These are phyloP conservation scores for Viridothelium virens DNA, from an alignment of 495 filamentous ascomycete genomes.

Conservation along the genomic window DNA sequence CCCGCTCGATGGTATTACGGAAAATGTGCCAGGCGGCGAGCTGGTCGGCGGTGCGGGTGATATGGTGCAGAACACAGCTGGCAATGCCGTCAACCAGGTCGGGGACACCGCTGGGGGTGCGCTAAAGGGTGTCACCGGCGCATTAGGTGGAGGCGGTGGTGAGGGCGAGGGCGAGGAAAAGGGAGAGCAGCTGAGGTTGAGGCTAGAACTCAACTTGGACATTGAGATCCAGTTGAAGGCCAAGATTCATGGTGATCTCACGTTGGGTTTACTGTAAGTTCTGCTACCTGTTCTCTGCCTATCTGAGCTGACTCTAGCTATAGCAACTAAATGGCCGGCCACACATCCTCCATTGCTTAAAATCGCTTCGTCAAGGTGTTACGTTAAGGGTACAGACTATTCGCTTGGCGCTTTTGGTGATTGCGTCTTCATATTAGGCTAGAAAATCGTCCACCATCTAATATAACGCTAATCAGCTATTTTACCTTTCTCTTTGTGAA, in stretches of 20 bases:
- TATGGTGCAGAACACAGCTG: slow-evolving; percentile 38
- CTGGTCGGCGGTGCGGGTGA: slow-evolving; percentile 33
- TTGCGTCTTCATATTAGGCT: background rate
- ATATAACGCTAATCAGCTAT: background rate
- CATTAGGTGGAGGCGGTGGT: slow-evolving; percentile 20
- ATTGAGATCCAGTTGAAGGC: slow-evolving; percentile 86
- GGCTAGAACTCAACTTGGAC: slow-evolving; percentile 80
- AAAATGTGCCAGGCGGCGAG: slow-evolving; percentile 36
- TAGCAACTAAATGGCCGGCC: background rate
- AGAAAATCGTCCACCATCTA: background rate
- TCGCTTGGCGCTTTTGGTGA: slow-evolving; percentile 3
- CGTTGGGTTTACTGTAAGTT: slow-evolving; percentile 57
- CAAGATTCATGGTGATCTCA: slow-evolving; percentile 85
- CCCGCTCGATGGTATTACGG: slow-evolving; percentile 35
- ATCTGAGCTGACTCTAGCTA: background rate
- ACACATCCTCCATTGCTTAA: background rate
- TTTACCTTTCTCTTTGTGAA: background rate
- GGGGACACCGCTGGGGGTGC: slow-evolving; percentile 35
- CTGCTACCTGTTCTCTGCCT: background rate
- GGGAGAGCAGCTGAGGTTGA: slow-evolving; percentile 62
- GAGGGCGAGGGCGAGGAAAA: slow-evolving; percentile 31
- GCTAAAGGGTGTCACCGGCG: slow-evolving; percentile 33
- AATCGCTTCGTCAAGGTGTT: background rate
- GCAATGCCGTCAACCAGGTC: slow-evolving; percentile 29
- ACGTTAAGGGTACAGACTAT: background rate